phyloP scores from a whole-genome alignment of 1,139 yeast species.

The Zygosaccharomyces sapae region DNA sequence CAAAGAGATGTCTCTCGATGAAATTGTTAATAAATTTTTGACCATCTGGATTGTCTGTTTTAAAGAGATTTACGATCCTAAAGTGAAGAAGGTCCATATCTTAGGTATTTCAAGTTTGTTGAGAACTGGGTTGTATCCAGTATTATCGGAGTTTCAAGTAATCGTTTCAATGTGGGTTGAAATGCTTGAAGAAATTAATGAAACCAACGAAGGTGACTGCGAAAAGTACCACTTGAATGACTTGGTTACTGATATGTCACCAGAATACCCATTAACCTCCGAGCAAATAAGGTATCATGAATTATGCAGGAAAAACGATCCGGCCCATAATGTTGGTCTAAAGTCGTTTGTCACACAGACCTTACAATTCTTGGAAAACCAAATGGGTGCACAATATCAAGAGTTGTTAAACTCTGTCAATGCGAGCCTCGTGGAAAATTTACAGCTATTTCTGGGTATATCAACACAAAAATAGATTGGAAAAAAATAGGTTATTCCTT shows the following conservation, averaged over 20 bases:
- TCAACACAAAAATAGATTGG: constrained; percentile 12
- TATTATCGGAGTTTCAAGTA: constrained; percentile 37
- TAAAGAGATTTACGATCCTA: constrained; percentile 48
- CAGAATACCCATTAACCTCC: constrained; percentile 40
- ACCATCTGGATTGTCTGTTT: constrained; percentile 36
- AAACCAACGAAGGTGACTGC: constrained; percentile 54
- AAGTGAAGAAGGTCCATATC: constrained; percentile 58
- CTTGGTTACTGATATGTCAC: constrained; percentile 33
- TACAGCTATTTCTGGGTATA: constrained; percentile 34
- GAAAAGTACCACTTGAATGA: constrained; percentile 57
- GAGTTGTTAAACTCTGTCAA: constrained; percentile 28
- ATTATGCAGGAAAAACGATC: constrained; percentile 48
- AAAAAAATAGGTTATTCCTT: too few relatives aligned
- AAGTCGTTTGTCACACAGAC: constrained; percentile 38
- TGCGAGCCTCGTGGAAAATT: constrained; percentile 34
- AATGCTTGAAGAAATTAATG: constrained; percentile 71
- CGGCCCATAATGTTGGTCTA: constrained; percentile 54
- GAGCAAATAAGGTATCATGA: constrained; percentile 54
- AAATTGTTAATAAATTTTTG: constrained; percentile 30
- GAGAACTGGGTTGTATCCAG: constrained; percentile 35
- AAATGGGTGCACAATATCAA: constrained; percentile 34
- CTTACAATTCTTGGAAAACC: constrained; percentile 28
- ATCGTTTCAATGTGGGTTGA: constrained; percentile 54
- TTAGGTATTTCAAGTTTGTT: constrained; percentile 53
- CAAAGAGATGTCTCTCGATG: constrained; percentile 28